Base-by-base conservation (phyloP, 176 grass and related monocot genomes). In the Aegilops longissima region DNA sequence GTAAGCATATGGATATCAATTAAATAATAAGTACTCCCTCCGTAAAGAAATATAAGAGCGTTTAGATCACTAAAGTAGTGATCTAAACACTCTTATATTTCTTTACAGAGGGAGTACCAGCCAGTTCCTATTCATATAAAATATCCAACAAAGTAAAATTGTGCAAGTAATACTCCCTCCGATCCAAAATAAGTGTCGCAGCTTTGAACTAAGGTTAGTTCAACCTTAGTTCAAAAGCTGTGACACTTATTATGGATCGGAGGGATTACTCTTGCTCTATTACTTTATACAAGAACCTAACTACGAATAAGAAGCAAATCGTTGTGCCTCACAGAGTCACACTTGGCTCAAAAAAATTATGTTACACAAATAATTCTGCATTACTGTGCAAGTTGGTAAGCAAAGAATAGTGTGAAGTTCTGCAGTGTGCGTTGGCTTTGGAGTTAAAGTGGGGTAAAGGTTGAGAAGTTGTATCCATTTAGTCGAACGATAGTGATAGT, bases 341-440 rank as follows among this genome's bases (percentile, higher is more conserved):
- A 54, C 20, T 47, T 75, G 24, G 7, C 24, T 75, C 23, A 5
- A 25, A 49, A 47, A 75, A 31, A 20, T 18, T 30, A 45, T 8
- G 16, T 54, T 24, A 42, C 33, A 77, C 8, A 59, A 25, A 18
- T n/a, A 83, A 45, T 35, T 52, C 30, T 21, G 49, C 16, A 83
- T 17, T 63, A 65, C n/a, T 1, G 7, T 3, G 4, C 52, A 79
- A 73, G 10, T 9, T 30, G 23, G 14, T 45, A 77, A 58, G 23
- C 12, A 89, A 72, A 67, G 2, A 74, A 73, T 27, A 68, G 29
- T 13, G 42, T 65, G 6, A 27, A 79, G 7, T 30, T 33, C 54
- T 86, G 51, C 62, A 45, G 69, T 84, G 45, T 77, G 69, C 33
- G 61, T 12, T 31, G 3, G 64, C 35, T 81, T 78, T 38, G 63